These are phyloP conservation scores for Gnaphalium uliginosum DNA, from an alignment of 129 eudicot genomes.

Conservation along the genomic window DNA sequence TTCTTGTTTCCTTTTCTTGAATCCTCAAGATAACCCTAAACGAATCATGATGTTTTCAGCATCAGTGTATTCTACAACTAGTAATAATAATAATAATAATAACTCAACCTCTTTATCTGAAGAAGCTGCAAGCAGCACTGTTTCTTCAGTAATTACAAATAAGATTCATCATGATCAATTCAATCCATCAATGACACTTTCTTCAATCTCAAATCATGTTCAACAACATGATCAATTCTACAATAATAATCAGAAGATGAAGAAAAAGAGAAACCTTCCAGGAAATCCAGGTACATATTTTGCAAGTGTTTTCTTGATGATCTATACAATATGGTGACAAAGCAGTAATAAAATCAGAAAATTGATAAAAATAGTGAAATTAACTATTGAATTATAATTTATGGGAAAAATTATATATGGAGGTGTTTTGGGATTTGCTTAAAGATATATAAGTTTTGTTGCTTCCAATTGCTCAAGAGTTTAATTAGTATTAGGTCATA, in stretches of 20 bases:
- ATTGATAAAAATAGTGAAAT: neutral
- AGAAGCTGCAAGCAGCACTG: conserved; percentile 45
- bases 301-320: neutral
- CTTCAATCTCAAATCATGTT: conserved; percentile 27
- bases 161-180: conserved; percentile 42
- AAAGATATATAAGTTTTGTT: neutral
- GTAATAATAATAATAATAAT: conserved; percentile 32
- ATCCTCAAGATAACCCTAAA: conserved; percentile 30
- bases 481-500: neutral
- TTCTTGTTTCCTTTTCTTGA: conserved; percentile 41
- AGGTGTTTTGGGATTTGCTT: neutral
- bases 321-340: neutral
- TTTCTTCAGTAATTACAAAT: conserved; percentile 49
- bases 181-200: conserved; percentile 43
- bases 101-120: conserved; percentile 56
- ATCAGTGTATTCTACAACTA: conserved; percentile 46
- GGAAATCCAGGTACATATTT: conserved; percentile 76
- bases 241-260: conserved; percentile 60
- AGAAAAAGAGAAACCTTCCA: conserved; percentile 87
- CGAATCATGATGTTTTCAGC: conserved; percentile 60
- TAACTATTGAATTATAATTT: neutral
- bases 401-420: neutral
- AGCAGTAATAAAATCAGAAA: neutral
- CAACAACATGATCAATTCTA: conserved; percentile 37
- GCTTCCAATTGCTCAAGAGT: neutral